Evolutionary conservation across 495 filamentous ascomycete species (phyloP), one percentile per base, ranked within the genome.

Genomic region (Trichoderma virens): DNA sequence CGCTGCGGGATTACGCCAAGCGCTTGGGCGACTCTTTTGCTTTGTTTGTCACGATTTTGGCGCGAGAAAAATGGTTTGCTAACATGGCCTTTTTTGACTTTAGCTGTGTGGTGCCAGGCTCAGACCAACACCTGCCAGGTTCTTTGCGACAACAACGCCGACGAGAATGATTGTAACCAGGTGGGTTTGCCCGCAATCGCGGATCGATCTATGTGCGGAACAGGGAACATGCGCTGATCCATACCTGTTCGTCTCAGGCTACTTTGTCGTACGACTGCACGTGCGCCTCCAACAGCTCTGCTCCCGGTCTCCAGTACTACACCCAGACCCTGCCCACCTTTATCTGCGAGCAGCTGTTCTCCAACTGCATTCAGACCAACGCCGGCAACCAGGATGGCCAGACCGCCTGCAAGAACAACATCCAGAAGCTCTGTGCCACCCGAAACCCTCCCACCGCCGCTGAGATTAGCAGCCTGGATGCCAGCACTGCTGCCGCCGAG

Each of bases 271-370:
- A 66, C 67, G 32, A 30, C 23, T 77, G 75, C 69, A 65, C 60
- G 1, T 77, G 75, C 74, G 32, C 61, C 38, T 23, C n/a, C 23
- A 72, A 76, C 61, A 70, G 67, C 65, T 61, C 69, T 9, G 69
- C 75, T 16, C 75, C 75, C 4, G 73, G 67, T 39, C 74, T 77
- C 18, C 64, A 74, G 61, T 70, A 76, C 61, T 77, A 76, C 68
- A 68, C 39, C 28, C 69, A 75, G 70, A 71, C 73, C 39, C 69
- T 77, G 41, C 73, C 73, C 25, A 72, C 69, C 70, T 72, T 76
- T 62, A 67, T 72, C 61, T 77, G 75, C 70, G 27, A 71, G 32
- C 28, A 69, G 51, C 70, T 70, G 62, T 76, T 65, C 69, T 32
- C 41, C 7, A 59, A 67, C 34, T 77, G 75, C 72, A 73, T 69